A percentile compares a stretch with the other conserved stretches of the same genome.
phyloP scores from a whole-genome alignment of 306 rosid genomes.

The Citrullus amarus region DNA sequence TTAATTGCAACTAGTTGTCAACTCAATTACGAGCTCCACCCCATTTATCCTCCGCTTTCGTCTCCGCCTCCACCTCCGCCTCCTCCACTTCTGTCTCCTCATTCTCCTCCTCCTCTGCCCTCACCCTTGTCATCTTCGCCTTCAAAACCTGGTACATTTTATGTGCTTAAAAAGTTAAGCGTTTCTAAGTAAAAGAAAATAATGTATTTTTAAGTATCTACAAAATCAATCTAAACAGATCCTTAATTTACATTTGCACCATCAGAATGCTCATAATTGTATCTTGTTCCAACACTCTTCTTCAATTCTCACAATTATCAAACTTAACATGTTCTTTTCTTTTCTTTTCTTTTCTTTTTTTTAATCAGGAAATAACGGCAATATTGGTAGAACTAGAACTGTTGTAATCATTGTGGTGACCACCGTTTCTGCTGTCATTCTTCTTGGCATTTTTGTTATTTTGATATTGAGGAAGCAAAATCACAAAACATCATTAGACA shows the following conservation, averaged over 20 bases:
- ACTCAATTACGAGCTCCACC: not conserved
- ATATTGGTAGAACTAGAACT: not conserved
- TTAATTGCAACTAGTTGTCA: not conserved
- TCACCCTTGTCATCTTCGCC: not conserved
- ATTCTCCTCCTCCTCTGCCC: too few species aligned
- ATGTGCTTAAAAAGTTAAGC: too few species aligned
- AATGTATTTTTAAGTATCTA: too few species aligned
- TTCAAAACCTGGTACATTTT: not conserved
- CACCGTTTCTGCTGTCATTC: not conserved
- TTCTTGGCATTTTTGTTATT: not conserved
- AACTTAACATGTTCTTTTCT: too few species aligned
- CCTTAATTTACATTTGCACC: too few species aligned
- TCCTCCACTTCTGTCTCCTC: not conserved
- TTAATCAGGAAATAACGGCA: not conserved
- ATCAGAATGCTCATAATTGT: too few species aligned
- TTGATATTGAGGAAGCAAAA: not conserved
- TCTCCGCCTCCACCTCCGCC: not conserved
- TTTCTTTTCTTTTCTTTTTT: too few species aligned
- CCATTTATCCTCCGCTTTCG: not conserved
- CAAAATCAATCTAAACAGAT: too few species aligned
- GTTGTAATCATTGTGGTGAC: not conserved
- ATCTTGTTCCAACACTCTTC: too few species aligned
- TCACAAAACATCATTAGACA: not conserved
- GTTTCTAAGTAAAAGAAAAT: too few species aligned
- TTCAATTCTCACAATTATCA: too few species aligned